Percentiles rank a stretch among this genome's conserved stretches.
Conservation (phyloP, 164 flowering plant species). For the Chloranthus sessilifolius region DNA sequence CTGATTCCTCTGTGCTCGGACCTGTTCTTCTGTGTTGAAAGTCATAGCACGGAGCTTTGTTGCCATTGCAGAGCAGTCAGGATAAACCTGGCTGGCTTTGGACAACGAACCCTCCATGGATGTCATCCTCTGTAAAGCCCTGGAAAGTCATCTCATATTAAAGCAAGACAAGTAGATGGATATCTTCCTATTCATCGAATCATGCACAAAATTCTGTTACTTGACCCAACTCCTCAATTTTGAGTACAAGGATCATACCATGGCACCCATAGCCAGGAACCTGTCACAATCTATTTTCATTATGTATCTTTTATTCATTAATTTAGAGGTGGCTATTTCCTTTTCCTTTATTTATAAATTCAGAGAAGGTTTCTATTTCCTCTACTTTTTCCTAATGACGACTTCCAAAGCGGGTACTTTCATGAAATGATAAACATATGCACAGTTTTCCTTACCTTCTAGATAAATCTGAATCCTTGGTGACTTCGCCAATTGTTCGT, state of each 20-base stretch:
- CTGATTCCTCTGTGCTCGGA: slow-evolving; percentile 54
- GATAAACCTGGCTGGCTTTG: slow-evolving; percentile 58
- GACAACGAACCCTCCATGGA: slow-evolving; percentile 60
- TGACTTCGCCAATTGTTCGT: slow-evolving; percentile 58
- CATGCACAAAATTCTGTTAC: background rate
- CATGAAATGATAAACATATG: too few relatives aligned
- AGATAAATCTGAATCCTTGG: slow-evolving; percentile 68
- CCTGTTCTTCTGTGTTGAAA: slow-evolving; percentile 67
- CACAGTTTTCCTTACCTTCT: slow-evolving; percentile 45
- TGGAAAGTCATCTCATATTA: slow-evolving; percentile 30
- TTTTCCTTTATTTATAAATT: background rate
- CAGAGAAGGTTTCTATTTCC: background rate
- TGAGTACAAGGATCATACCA: too few relatives aligned
- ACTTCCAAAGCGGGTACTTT: too few relatives aligned
- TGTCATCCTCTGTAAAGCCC: slow-evolving; percentile 70
- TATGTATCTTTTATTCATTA: too few relatives aligned
- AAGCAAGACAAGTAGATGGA: background rate
- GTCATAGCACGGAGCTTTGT: slow-evolving; percentile 81
- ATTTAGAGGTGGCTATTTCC: too few relatives aligned
- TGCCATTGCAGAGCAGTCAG: slow-evolving; percentile 67
- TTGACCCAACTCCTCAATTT: too few relatives aligned
- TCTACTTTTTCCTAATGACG: background rate
- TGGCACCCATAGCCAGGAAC: too few relatives aligned
- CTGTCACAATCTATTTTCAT: too few relatives aligned
- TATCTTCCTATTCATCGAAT: background rate